Percentiles rank a stretch among this genome's conserved stretches.
These are phyloP conservation scores for Polygonum aviculare DNA, from an alignment of 148 eudicot genomes.

Conservation along the genomic window DNA sequence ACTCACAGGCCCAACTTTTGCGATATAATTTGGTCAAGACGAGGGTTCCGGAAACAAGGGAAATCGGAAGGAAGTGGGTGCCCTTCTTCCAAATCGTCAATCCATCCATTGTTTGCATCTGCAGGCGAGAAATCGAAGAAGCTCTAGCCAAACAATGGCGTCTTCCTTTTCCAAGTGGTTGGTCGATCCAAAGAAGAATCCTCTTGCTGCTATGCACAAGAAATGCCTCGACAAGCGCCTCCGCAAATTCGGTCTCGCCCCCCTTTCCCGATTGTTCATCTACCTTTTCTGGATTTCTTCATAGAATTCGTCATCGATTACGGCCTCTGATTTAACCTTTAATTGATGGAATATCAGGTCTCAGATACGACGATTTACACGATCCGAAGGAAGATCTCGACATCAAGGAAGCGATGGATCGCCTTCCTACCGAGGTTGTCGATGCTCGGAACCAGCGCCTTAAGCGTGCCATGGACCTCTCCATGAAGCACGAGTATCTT, in stretches of 20 bases:
- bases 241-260: conserved; percentile 52
- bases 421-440: conserved; percentile 81
- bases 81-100: background rate
- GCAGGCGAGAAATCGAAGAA: background rate
- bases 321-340: background rate
- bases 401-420: conserved; percentile 69
- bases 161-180: conserved; percentile 38
- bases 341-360: conserved; percentile 30
- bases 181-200: conserved; percentile 65
- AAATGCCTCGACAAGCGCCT: conserved; percentile 57
- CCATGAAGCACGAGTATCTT: conserved; percentile 83
- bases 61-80: background rate
- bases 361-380: conserved; percentile 73
- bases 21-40: background rate
- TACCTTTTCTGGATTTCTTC: background rate
- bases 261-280: background rate
- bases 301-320: background rate
- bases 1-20: background rate
- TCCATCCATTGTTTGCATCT: background rate
- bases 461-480: conserved; percentile 87
- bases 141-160: conserved; percentile 27
- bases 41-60: background rate
- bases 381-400: conserved; percentile 76
- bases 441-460: conserved; percentile 92
- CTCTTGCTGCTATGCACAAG: conserved; percentile 71